A percentile compares a stretch with the other conserved stretches of the same genome.
Conservation (phyloP, 2,329 filamentous ascomycete genomes). For the Xylaria multiplex region DNA sequence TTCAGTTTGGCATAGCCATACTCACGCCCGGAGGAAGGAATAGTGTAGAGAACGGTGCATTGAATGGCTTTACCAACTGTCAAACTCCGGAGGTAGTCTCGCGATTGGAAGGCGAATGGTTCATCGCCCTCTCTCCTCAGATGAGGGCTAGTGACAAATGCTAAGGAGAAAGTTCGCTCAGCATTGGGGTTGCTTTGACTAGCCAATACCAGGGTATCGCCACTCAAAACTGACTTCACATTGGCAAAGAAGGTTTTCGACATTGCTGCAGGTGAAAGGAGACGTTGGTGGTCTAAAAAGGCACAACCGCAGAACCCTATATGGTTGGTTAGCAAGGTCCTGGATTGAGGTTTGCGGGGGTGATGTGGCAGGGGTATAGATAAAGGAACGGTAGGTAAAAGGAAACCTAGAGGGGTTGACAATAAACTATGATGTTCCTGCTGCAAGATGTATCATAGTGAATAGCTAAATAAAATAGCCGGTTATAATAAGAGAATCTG, state of each 20-base stretch:
- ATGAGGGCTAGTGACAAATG: conserved; percentile 90
- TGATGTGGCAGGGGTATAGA: background rate
- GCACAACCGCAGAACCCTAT: conserved; percentile 37
- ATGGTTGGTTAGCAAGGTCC: conserved; percentile 33
- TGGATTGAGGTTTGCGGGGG: background rate
- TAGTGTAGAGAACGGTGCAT: conserved; percentile 86
- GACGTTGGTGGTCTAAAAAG: conserved; percentile 44
- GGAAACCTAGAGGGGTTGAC: background rate
- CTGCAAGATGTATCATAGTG: background rate
- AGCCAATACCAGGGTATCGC: conserved; percentile 87
- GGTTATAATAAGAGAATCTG: background rate
- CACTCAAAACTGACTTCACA: conserved; percentile 94
- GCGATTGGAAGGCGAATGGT: conserved; percentile 91
- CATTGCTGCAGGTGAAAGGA: conserved; percentile 53
- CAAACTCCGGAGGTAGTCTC: conserved; percentile 87
- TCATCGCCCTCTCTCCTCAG: conserved; percentile 90
- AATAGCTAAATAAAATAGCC: background rate
- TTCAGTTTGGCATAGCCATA: conserved; percentile 84
- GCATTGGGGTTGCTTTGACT: conserved; percentile 82
- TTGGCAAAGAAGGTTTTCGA: conserved; percentile 69
- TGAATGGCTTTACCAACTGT: conserved; percentile 87
- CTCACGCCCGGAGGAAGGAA: conserved; percentile 85
- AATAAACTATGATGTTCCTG: background rate
- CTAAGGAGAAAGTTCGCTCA: conserved; percentile 89
- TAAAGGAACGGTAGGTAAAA: background rate